phyloP scores from a whole-genome alignment of 2,329 filamentous ascomycete genomes.

The Trichoderma pleuroti region DNA sequence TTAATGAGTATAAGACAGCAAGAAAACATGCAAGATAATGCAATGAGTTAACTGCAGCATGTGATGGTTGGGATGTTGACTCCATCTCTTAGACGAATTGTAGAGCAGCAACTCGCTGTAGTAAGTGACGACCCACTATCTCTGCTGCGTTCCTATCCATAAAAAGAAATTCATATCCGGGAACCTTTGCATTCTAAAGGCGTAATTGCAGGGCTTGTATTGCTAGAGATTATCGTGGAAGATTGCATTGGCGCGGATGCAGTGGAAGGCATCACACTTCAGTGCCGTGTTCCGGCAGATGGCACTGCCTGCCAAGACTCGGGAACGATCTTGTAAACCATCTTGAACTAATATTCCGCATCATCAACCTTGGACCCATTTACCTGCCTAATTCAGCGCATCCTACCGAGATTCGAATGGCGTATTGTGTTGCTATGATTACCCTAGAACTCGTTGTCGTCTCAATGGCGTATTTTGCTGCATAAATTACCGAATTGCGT shows the following conservation, averaged over 20 bases:
- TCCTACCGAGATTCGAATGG: not conserved
- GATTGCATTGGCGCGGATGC: not conserved
- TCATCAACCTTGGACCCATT: not conserved
- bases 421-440: not conserved
- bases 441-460: not conserved
- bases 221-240: not conserved
- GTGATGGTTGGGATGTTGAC: not conserved
- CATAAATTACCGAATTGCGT: not conserved
- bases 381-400: not conserved
- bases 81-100: not conserved
- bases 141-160: not conserved
- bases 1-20: not conserved
- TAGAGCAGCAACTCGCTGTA: not conserved
- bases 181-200: not conserved
- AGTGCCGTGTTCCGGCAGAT: not conserved
- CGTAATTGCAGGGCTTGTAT: constrained; percentile 6
- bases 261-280: not conserved
- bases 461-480: not conserved
- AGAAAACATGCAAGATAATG: not conserved
- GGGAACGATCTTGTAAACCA: not conserved
- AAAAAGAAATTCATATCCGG: not conserved
- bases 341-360: not conserved
- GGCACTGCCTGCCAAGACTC: not conserved
- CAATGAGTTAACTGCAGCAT: not conserved
- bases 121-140: not conserved